Evolutionary conservation across 768 basidiomycete species (phyloP), one percentile per base, ranked within the genome.

Genomic region (Pholiota microspora): DNA sequence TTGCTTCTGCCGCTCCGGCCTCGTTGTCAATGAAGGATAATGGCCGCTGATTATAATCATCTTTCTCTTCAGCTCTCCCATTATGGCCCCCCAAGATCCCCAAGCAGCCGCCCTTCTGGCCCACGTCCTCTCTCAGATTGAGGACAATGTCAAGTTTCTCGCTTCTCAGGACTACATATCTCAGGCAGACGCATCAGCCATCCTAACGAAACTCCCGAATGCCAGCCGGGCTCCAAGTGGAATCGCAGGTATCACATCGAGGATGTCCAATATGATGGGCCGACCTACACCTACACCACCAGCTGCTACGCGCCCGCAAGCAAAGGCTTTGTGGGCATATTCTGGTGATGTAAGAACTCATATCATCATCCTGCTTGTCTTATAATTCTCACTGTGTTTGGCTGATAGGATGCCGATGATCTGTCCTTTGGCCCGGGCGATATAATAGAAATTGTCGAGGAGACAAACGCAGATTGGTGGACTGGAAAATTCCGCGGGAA

Each of bases 391-490:
- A 34, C 7, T 8, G 32, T 25, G 35, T 50, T 51, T 31, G 29
- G 12, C 12, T 12, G n/a, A 21, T 64, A 93, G 88, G 88, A 92
- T 61, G 74, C 79, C 10, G 82, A 86, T n/a, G 93, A 96, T 65
- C 76, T 96, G 7, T 81, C 84, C 0, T 94, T 96, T 77, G 67
- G 73, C 24, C 68, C 79, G 0, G 93, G 91, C 3, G 93, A 94
- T 63, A 74, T 83, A 42, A 80, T 96, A 55, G 88, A 91, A 54
- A 78, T 96, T 54, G 67, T 89, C 36, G 81, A 86, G 54, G 89
- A 94, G 65, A 88, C 83, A 42, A 92, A 94, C 54, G 75, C 75
- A 2, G 93, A 94, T 67, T 94, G 93, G 93, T 96, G 91, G 92
- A 82, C 79, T 7, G 92, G 93, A 24, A 76, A 69, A 56, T 62